These are phyloP conservation scores for Harringtonia aguacate DNA, from an alignment of 2,329 filamentous ascomycete species.

Conservation along the genomic window DNA sequence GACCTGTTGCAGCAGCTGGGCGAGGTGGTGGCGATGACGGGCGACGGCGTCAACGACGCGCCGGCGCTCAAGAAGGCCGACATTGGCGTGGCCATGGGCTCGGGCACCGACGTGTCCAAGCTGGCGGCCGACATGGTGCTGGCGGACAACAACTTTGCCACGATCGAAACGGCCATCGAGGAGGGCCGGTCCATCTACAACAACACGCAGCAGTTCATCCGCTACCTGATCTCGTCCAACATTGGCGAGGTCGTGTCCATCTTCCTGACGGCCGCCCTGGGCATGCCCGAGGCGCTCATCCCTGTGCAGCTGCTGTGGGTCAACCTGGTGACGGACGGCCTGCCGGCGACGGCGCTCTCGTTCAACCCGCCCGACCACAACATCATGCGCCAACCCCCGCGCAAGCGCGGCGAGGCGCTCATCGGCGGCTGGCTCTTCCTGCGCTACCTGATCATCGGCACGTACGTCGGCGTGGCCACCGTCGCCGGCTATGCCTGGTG, in stretches of 20 bases:
- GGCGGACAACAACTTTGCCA: slow-evolving; percentile 97
- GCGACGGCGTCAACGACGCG: slow-evolving; percentile 96
- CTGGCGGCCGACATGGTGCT: slow-evolving; percentile 97
- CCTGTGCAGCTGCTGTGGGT: slow-evolving; percentile 98
- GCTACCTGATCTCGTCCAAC: slow-evolving; percentile 97
- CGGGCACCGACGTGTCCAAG: slow-evolving; percentile 93
- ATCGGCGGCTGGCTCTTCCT: slow-evolving; percentile 96
- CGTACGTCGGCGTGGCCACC: slow-evolving; percentile 87
- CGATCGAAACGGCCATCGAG: slow-evolving; percentile 90
- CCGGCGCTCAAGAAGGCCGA: slow-evolving; percentile 97
- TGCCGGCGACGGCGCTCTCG: slow-evolving; percentile 88
- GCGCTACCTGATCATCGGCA: slow-evolving; percentile 92
- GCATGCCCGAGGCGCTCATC: slow-evolving; percentile 95
- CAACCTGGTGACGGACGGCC: slow-evolving; percentile 93
- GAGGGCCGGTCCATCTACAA: slow-evolving; percentile 98
- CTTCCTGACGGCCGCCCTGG: slow-evolving; percentile 89
- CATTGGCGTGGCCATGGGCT: slow-evolving; percentile 98
- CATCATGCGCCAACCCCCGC: slow-evolving; percentile 86
- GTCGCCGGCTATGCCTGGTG: slow-evolving; percentile 99
- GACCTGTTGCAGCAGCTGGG: slow-evolving; percentile 87
- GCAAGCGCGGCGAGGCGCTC: slow-evolving; percentile 85
- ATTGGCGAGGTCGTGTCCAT: slow-evolving; percentile 99
- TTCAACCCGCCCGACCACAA: slow-evolving; percentile 99
- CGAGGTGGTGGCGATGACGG: slow-evolving; percentile 98
- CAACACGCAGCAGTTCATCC: slow-evolving; percentile 99